phyloP scores from a whole-genome alignment of 108 stramenopile genomes.

The Ochromonas danica region DNA sequence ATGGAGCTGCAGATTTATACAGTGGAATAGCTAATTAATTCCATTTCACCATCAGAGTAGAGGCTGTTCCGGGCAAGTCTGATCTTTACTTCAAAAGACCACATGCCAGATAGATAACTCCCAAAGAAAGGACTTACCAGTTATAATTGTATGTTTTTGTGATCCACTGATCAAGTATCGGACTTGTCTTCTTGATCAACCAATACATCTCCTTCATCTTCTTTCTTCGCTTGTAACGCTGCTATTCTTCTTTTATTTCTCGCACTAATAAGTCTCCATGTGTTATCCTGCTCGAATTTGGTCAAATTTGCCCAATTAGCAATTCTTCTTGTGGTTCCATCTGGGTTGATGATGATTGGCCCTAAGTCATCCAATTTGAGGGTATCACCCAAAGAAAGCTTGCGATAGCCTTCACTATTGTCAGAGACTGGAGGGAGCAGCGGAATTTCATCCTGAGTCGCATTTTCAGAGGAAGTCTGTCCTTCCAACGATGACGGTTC shows the following conservation, averaged over 20 bases:
- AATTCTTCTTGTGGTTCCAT: slow-evolving; percentile 24
- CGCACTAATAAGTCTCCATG: background rate
- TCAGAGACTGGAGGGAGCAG: background rate
- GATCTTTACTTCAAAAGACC: too few species aligned
- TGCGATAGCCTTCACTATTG: background rate
- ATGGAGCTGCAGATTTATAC: too few species aligned
- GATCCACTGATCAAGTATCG: too few species aligned
- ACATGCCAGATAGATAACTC: too few species aligned
- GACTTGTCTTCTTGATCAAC: background rate
- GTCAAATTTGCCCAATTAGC: slow-evolving; percentile 26
- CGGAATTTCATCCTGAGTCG: background rate
- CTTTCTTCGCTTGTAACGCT: background rate
- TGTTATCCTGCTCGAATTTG: slow-evolving; percentile 2
- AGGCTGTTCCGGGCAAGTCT: too few species aligned
- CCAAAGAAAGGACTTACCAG: too few species aligned
- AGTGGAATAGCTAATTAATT: too few species aligned
- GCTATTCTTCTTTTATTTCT: slow-evolving; percentile 25
- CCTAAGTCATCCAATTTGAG: slow-evolving; percentile 20
- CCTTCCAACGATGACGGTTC: too few species aligned
- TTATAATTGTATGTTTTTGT: too few species aligned
- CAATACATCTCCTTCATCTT: too few species aligned
- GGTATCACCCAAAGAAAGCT: background rate
- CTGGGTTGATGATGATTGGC: slow-evolving; percentile 29
- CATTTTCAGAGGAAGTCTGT: too few species aligned
- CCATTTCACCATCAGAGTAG: too few species aligned